Evolutionary conservation across 306 rosid species (phyloP).

Genomic region (Ammopiptanthus mongolicus): DNA sequence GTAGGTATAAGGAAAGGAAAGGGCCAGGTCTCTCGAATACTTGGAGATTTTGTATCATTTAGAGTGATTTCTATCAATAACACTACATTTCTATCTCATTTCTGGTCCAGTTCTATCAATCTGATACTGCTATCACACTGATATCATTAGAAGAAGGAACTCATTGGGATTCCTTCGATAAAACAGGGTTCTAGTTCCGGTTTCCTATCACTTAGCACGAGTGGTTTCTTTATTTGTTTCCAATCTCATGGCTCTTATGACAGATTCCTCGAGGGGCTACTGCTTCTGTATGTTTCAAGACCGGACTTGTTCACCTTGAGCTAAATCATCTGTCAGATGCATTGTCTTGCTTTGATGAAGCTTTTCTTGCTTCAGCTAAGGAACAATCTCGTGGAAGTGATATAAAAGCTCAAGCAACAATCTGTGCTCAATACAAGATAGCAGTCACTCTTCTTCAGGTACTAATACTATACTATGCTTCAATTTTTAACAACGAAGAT

Average conservation of each 20-base stretch:
- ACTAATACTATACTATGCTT: slow-evolving; percentile 17
- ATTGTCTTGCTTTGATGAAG: slow-evolving; percentile 88
- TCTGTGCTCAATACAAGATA: slow-evolving; percentile 95
- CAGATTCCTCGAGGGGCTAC: slow-evolving; percentile 97
- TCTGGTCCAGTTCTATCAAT: too few species aligned
- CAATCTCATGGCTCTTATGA: slow-evolving; percentile 24
- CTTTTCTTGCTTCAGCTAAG: slow-evolving; percentile 91
- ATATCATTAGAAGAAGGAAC: neutral
- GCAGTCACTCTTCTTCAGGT: slow-evolving; percentile 95
- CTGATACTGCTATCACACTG: neutral
- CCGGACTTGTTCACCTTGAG: slow-evolving; percentile 94
- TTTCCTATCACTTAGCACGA: slow-evolving; percentile 4
- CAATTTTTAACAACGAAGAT: neutral
- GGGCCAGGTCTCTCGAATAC: too few species aligned
- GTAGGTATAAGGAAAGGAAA: too few species aligned
- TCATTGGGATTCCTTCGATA: neutral
- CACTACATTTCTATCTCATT: too few species aligned
- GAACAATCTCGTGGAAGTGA: slow-evolving; percentile 96
- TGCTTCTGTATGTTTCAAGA: slow-evolving; percentile 89
- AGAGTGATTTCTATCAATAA: too few species aligned
- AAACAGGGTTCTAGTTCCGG: slow-evolving; percentile 14
- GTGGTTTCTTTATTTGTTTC: slow-evolving; percentile 1
- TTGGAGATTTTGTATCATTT: too few species aligned
- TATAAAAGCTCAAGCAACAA: slow-evolving; percentile 96
- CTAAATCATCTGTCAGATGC: slow-evolving; percentile 95